Percentiles rank a stretch among this genome's conserved stretches.
Evolutionary conservation across 2,329 filamentous ascomycete species (phyloP).

Genomic region (Calonectria pteridis): DNA sequence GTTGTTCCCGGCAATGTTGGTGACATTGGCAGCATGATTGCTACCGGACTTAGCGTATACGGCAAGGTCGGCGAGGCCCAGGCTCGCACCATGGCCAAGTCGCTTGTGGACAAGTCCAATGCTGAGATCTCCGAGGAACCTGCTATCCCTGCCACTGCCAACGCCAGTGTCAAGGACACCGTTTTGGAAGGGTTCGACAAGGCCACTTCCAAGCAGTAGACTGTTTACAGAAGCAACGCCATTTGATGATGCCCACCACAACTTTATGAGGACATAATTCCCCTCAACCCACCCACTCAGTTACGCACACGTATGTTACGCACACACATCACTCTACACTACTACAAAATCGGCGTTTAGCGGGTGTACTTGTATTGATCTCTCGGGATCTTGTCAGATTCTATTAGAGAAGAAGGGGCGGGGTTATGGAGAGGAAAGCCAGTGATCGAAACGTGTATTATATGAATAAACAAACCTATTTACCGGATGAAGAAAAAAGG

Average conservation of each 20-base stretch:
- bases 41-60: conserved; percentile 94
- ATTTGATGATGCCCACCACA: not conserved
- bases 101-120: conserved; percentile 53
- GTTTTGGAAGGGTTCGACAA: conserved; percentile 57
- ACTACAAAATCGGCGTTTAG: conserved; percentile 45
- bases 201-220: conserved; percentile 49
- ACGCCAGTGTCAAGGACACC: conserved; percentile 52
- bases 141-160: conserved; percentile 30
- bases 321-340: conserved; percentile 38
- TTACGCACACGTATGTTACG: conserved; percentile 29
- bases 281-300: conserved; percentile 30
- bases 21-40: conserved; percentile 97
- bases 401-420: conserved; percentile 21
- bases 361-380: conserved; percentile 46
- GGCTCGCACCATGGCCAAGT: conserved; percentile 73
- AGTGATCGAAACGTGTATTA: conserved; percentile 39
- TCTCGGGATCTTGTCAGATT: conserved; percentile 30
- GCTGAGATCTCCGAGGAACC: conserved; percentile 33
- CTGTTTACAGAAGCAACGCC: not conserved
- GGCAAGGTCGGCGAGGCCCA: conserved; percentile 91
- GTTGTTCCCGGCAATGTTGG: conserved; percentile 98
- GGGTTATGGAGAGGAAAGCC: conserved; percentile 8
- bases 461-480: conserved; percentile 32
- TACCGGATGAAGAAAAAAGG: conserved; percentile 30
- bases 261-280: conserved; percentile 12